These are phyloP conservation scores for Canariomyces notabilis DNA, from an alignment of 2,329 filamentous ascomycete genomes.

Conservation along the genomic window DNA sequence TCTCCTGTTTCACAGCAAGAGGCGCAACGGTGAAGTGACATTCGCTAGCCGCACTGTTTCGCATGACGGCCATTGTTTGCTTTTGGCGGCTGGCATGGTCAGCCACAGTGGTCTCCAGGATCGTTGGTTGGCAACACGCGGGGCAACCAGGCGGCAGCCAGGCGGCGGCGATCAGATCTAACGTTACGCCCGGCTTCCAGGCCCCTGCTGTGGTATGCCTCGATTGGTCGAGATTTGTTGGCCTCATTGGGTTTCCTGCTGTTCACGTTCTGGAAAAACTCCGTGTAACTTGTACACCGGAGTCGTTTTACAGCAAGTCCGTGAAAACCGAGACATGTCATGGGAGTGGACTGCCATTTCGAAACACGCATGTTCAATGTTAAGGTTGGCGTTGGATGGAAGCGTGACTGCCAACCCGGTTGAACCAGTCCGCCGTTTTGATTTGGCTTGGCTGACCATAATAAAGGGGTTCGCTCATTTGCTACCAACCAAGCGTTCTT, in stretches of 20 bases:
- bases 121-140: neutral
- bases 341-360: neutral
- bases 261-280: neutral
- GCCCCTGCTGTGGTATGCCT: neutral
- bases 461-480: neutral
- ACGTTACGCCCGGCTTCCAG: neutral
- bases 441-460: neutral
- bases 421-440: no score
- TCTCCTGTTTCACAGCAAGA: conserved; percentile 17
- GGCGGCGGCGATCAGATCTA: conserved; percentile 4
- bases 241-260: neutral
- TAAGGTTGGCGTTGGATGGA: neutral
- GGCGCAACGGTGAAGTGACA: neutral
- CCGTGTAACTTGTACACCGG: neutral
- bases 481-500: neutral
- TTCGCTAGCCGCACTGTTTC: conserved; percentile 5
- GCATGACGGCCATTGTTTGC: neutral
- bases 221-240: neutral
- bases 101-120: neutral
- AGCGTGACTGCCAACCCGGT: no score
- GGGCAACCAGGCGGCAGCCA: conserved; percentile 4
- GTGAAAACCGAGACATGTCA: no score
- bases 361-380: neutral
- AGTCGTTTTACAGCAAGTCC: no score
- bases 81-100: conserved; percentile 8